A percentile compares a stretch with the other conserved stretches of the same genome.
Conservation (phyloP, 352 stramenopile genomes). For the Phytophthora sp. region DNA sequence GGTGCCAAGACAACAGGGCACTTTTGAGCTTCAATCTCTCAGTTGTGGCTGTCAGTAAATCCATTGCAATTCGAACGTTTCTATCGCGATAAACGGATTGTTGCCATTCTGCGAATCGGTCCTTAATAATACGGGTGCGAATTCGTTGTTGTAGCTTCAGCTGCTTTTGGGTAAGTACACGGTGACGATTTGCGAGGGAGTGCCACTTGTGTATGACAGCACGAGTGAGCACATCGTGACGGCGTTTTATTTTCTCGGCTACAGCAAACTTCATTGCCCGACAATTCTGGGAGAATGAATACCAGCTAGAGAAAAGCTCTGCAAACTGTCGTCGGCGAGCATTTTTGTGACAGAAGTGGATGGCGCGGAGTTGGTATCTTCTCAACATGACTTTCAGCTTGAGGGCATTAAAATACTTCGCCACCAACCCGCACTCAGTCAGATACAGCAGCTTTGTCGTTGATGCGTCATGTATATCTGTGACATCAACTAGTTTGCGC, state of each 20-base stretch:
- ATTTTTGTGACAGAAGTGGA: constrained; percentile 24
- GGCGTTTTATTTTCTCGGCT: constrained; percentile 7
- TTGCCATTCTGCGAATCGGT: constrained; percentile 13
- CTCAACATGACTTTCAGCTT: constrained; percentile 21
- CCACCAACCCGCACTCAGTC: constrained; percentile 15
- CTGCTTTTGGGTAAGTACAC: constrained; percentile 21
- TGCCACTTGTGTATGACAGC: constrained; percentile 20
- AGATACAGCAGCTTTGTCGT: constrained; percentile 19
- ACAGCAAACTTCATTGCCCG: constrained; percentile 7
- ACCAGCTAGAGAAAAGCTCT: constrained; percentile 23
- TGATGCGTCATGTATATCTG: constrained; percentile 7
- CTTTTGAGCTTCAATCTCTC: constrained; percentile 5
- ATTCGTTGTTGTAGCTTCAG: constrained; percentile 15
- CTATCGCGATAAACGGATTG: constrained; percentile 13
- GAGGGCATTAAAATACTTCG: constrained; percentile 33
- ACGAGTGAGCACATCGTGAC: constrained; percentile 3
- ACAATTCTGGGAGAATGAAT: constrained; percentile 3
- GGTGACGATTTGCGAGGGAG: not conserved
- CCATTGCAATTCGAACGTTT: not conserved
- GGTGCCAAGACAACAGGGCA: constrained; percentile 13
- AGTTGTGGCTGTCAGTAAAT: not conserved
- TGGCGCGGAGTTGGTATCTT: constrained; percentile 7
- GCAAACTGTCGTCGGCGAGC: constrained; percentile 11
- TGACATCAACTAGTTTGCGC: constrained; percentile 7
- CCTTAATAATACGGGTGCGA: not conserved